Base-by-base conservation (phyloP, 768 basidiomycete species). In the Lactifluus volemus region DNA sequence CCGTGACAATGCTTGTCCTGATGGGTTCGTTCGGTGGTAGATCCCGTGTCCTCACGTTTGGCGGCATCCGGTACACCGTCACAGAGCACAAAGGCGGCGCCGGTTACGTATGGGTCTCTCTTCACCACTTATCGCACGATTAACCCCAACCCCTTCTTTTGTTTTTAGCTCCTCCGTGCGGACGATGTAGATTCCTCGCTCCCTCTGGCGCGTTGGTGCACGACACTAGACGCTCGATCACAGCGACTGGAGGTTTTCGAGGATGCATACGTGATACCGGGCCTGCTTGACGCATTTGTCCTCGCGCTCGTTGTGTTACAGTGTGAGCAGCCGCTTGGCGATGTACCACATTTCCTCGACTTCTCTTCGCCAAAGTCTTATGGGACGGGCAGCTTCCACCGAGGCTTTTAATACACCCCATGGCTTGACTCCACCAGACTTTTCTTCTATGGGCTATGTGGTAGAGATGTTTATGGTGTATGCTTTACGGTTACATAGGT, bases 191-290 rank as follows among this genome's bases (percentile, higher is more conserved):
- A 21, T 1, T 52, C 21, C 8, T 30, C 52, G 8, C 55, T 58
- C 17, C 61, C 61, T 0, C 61, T 63, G 32, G 61, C 56, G 32
- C 61, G 61, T 25, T 63, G 61, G 61, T 38, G 56, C 12, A 58
- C 56, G 11, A 19, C 47, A 25, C 32, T 10, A 25, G 52, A 53
- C n/a, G 47, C 57, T 17, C 39, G 30, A 44, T 58, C 47, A n/a
- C 61, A 63, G 34, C 25, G 12, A 7, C 25, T 63, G 14, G 61
- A 63, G 5, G 32, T 63, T 39, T 63, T 63, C 9, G 61, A 58
- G 5, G 61, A 58, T 3, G 52, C 39, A 8, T 49, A 30, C n/a
- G n/a, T n/a, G 17, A 49, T 53, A 19, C 56, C 56, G 3, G 61
- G 61, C 36, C 21, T 63, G 12, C 38, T 63, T 34, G 56, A 63